Evolutionary conservation across 139 green algal species (phyloP).

Genomic region (Picocystis salinarum): DNA sequence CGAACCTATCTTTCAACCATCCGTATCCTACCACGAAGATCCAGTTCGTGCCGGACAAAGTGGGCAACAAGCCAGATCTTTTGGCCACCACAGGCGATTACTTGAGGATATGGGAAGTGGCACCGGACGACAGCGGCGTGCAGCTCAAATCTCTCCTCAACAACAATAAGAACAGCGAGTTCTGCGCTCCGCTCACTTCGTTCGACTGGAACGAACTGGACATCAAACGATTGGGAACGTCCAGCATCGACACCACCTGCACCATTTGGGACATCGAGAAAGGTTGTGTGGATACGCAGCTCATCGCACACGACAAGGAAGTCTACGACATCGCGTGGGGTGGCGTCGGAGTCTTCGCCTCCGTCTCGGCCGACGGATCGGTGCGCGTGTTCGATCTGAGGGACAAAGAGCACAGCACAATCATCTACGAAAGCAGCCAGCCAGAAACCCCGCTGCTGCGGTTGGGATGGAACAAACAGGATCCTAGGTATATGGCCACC

Average conservation of each 20-base stretch:
- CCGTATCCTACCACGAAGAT: constrained; percentile 89
- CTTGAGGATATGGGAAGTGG: constrained; percentile 74
- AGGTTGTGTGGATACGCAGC: constrained; percentile 72
- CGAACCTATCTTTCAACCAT: constrained; percentile 48
- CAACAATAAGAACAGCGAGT: constrained; percentile 59
- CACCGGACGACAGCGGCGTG: constrained; percentile 34
- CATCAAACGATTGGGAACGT: constrained; percentile 63
- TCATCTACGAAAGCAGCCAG: constrained; percentile 81
- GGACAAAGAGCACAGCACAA: constrained; percentile 91
- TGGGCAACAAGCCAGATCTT: constrained; percentile 48
- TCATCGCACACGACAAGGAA: constrained; percentile 86
- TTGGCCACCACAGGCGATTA: constrained; percentile 78
- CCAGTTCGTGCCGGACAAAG: constrained; percentile 59
- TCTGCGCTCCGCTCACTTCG: constrained; percentile 76
- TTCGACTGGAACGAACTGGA: constrained; percentile 97
- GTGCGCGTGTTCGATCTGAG: constrained; percentile 91
- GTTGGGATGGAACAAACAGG: constrained; percentile 92
- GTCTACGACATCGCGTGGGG: constrained; percentile 97
- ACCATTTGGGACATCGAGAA: constrained; percentile 94
- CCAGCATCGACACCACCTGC: constrained; percentile 86
- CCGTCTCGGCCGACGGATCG: constrained; percentile 76
- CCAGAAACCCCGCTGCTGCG: constrained; percentile 69
- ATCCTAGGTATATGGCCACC: constrained; percentile 87
- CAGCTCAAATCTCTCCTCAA: constrained; percentile 57
- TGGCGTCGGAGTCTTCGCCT: constrained; percentile 83